These are phyloP conservation scores for Thalassiosira pacifica DNA, from an alignment of 352 stramenopile genomes.

Conservation along the genomic window DNA sequence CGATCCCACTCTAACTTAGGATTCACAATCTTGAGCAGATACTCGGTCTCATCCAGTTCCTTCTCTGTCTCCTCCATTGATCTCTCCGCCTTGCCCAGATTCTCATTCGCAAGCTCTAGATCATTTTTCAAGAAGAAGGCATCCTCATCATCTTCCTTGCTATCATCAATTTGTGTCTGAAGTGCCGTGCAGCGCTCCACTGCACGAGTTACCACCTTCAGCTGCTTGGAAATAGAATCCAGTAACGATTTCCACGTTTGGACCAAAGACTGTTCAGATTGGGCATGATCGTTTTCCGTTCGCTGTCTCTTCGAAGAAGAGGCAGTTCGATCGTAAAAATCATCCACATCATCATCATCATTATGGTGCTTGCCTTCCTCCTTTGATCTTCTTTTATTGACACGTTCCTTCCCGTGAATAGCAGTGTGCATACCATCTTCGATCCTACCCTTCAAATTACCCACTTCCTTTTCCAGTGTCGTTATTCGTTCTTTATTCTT, in stretches of 20 bases:
- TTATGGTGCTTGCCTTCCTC: conserved; percentile 4
- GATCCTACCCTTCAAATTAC: conserved; percentile 48
- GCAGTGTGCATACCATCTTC: conserved; percentile 47
- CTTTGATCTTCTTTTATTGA: conserved; percentile 39
- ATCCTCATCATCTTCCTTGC: conserved; percentile 59
- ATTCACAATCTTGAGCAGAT: conserved; percentile 72
- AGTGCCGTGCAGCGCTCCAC: conserved; percentile 34
- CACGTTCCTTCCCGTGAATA: conserved; percentile 21
- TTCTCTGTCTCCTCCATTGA: conserved; percentile 34
- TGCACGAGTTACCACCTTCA: conserved; percentile 15
- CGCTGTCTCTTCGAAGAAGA: conserved; percentile 28
- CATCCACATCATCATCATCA: conserved; percentile 70
- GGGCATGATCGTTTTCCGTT: conserved; percentile 38
- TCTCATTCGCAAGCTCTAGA: conserved; percentile 69
- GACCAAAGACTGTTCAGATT: conserved; percentile 73
- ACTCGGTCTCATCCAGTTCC: conserved; percentile 63
- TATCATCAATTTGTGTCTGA: conserved; percentile 36
- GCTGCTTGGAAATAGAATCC: conserved; percentile 20
- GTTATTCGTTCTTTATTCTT: conserved; percentile 67
- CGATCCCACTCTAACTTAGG: conserved; percentile 60
- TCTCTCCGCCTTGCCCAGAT: conserved; percentile 43
- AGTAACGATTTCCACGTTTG: conserved; percentile 71
- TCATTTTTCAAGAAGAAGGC: conserved; percentile 81
- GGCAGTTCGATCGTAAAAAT: conserved; percentile 77
- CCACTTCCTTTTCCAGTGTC: conserved; percentile 45